Evolutionary conservation across 331 rosid genomes (phyloP).

Genomic region (Acacia concinna): DNA sequence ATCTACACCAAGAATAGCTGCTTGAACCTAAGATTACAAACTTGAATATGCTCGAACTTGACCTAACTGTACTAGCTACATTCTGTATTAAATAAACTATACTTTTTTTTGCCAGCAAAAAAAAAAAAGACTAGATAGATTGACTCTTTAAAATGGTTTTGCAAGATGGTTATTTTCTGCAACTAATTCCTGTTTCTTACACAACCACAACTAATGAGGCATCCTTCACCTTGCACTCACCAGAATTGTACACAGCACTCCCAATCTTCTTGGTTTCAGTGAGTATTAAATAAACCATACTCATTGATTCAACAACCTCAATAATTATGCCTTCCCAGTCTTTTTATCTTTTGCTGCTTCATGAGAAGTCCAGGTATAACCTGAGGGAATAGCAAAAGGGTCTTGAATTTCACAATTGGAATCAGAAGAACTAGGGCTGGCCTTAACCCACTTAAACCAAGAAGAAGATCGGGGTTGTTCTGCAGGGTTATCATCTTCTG

Average conservation of each 20-base stretch:
- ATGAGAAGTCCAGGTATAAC: slow-evolving; percentile 52
- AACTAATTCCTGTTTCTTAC: background rate
- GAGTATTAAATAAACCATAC: no score
- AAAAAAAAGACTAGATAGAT: background rate
- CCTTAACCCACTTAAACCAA: slow-evolving; percentile 86
- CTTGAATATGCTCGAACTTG: no score
- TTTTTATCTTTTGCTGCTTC: slow-evolving; percentile 24
- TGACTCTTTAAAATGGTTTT: background rate
- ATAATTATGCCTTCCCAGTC: slow-evolving; percentile 43
- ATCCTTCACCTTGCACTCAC: slow-evolving; percentile 22
- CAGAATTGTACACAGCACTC: slow-evolving; percentile 23
- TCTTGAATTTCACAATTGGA: slow-evolving; percentile 53
- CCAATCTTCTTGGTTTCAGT: no score
- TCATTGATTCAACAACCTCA: slow-evolving; percentile 30
- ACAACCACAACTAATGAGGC: background rate
- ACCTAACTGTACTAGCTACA: no score
- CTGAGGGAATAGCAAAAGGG: slow-evolving; percentile 60
- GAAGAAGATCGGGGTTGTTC: slow-evolving; percentile 58
- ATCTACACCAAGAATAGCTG: background rate
- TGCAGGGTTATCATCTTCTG: slow-evolving; percentile 42
- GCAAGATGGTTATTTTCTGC: background rate
- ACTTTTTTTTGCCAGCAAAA: no score
- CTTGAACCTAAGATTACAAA: no score
- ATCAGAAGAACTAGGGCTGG: slow-evolving; percentile 46
- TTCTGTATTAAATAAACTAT: no score